Conservation (phyloP, 306 rosid genomes). For the Pueraria montana region DNA sequence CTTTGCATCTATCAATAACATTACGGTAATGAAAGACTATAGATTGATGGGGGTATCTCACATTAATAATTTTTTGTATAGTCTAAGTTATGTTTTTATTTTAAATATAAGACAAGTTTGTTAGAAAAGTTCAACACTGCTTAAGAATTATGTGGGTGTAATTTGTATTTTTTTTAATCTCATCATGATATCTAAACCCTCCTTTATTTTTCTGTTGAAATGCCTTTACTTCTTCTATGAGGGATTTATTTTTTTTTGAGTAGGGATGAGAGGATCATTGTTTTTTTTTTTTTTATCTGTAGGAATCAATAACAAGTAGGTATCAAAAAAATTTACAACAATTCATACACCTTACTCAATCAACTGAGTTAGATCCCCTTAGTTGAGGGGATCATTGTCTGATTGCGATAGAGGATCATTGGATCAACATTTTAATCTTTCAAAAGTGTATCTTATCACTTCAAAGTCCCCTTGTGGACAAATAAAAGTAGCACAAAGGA, state of each 20-base stretch:
- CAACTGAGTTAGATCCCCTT: no score
- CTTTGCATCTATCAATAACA: neutral
- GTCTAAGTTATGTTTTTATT: neutral
- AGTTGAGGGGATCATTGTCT: neutral
- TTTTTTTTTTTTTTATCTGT: no score
- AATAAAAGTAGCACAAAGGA: neutral
- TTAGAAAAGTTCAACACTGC: neutral
- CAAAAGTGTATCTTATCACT: neutral
- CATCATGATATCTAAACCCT: neutral
- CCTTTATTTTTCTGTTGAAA: neutral
- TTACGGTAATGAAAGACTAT: neutral
- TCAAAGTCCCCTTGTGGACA: neutral
- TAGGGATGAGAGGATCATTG: neutral
- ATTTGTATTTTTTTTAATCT: neutral
- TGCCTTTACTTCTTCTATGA: neutral
- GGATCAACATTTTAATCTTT: conserved; percentile 5
- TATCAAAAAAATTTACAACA: no score
- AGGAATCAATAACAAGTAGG: no score
- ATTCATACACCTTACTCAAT: no score
- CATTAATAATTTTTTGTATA: neutral
- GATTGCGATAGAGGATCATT: neutral
- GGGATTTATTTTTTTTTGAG: neutral
- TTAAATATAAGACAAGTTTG: neutral
- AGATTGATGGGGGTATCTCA: neutral
- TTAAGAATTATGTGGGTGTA: neutral